These are phyloP conservation scores for Passalora sequoiae DNA, from an alignment of 2,329 filamentous ascomycete species.

Conservation along the genomic window DNA sequence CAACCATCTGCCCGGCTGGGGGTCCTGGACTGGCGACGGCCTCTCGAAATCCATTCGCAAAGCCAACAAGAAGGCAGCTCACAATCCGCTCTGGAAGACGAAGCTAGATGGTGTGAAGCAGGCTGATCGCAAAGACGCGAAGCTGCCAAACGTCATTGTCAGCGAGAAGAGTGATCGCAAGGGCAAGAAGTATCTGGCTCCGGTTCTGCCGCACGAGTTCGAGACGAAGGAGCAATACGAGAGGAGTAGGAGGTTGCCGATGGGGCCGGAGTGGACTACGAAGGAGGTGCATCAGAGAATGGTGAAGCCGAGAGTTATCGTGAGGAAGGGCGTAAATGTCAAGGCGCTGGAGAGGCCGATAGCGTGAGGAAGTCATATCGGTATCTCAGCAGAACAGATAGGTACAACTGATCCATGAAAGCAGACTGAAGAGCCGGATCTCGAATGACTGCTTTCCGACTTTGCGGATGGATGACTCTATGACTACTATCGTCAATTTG, in stretches of 20 bases:
- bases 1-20: conserved; percentile 89
- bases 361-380: too few relatives aligned
- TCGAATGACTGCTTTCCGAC: too few relatives aligned
- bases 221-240: conserved; percentile 88
- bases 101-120: conserved; percentile 65
- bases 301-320: conserved; percentile 80
- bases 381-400: too few relatives aligned
- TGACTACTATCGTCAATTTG: too few relatives aligned
- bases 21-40: conserved; percentile 81
- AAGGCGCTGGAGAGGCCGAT: conserved; percentile 77
- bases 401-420: too few relatives aligned
- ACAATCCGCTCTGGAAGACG: conserved; percentile 52
- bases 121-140: conserved; percentile 73
- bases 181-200: conserved; percentile 83
- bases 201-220: conserved; percentile 79
- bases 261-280: conserved; percentile 94
- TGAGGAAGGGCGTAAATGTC: conserved; percentile 81
- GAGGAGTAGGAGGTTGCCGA: conserved; percentile 73
- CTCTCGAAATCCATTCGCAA: conserved; percentile 66
- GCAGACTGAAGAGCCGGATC: too few relatives aligned
- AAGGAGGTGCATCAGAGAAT: conserved; percentile 87
- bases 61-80: conserved; percentile 48
- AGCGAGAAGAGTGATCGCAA: conserved; percentile 89
- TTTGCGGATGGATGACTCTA: too few relatives aligned
- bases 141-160: conserved; percentile 79